Evolutionary conservation across 2,329 filamentous ascomycete genomes (phyloP).

Genomic region (Diaporthe sp.): DNA sequence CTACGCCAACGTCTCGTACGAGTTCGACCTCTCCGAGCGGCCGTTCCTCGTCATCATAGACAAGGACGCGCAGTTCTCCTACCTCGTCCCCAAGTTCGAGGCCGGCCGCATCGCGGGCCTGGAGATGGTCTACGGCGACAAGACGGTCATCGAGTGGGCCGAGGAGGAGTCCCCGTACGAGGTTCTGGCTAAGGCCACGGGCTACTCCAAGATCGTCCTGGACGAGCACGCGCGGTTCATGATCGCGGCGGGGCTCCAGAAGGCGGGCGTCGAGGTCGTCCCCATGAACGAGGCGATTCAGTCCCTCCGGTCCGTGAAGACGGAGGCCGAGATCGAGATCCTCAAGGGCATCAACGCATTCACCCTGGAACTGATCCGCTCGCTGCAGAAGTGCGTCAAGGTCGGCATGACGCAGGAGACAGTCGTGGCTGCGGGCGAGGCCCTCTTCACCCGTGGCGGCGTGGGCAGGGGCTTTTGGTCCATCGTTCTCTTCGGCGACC

Average conservation of each 20-base stretch:
- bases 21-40: conserved; percentile 46
- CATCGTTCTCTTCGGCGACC: conserved; percentile 47
- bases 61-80: conserved; percentile 44
- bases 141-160: conserved; percentile 45
- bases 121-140: conserved; percentile 46
- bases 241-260: conserved; percentile 46
- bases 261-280: conserved; percentile 45
- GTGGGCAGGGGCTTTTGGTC: conserved; percentile 46
- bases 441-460: conserved; percentile 44
- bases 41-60: conserved; percentile 46
- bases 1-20: conserved; percentile 44
- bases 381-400: conserved; percentile 45
- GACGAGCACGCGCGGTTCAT: conserved; percentile 48
- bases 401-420: conserved; percentile 46
- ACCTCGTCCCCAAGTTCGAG: conserved; percentile 48
- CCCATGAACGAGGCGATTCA: conserved; percentile 46
- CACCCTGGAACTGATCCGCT: conserved; percentile 46
- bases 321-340: conserved; percentile 45
- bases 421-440: conserved; percentile 40
- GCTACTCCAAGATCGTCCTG: conserved; percentile 45
- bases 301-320: conserved; percentile 46
- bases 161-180: conserved; percentile 46
- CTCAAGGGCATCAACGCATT: conserved; percentile 46
- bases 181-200: conserved; percentile 42
- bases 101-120: conserved; percentile 46